A percentile compares a stretch with the other conserved stretches of the same genome.
phyloP scores from a whole-genome alignment of 75 land plant species.

The Larix kaempferi region DNA sequence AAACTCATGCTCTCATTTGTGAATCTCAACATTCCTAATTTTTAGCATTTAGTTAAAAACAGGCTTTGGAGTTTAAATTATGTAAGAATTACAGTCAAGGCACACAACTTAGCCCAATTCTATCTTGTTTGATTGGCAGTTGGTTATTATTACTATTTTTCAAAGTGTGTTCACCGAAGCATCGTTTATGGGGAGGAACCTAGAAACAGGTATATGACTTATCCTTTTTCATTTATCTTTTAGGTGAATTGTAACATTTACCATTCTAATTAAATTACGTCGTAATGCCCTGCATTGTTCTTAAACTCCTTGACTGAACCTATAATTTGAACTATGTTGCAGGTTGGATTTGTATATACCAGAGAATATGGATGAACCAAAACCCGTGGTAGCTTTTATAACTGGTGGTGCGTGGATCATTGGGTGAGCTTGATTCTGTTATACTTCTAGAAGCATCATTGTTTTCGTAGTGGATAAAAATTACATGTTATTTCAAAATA shows the following conservation, averaged over 20 bases:
- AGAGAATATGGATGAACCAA: constrained; percentile 44
- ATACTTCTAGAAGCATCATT: not conserved
- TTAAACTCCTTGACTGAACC: not conserved
- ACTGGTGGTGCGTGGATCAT: constrained; percentile 99
- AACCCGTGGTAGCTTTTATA: constrained; percentile 84
- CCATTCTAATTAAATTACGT: not conserved
- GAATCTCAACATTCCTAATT: too few relatives aligned
- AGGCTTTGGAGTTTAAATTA: not conserved
- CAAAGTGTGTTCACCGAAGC: constrained; percentile 69
- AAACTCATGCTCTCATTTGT: not conserved
- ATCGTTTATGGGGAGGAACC: constrained; percentile 88
- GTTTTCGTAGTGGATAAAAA: not conserved
- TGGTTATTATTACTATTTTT: constrained; percentile 82
- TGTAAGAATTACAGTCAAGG: not conserved
- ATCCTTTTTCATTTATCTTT: not conserved
- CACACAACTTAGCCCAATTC: constrained; percentile 2
- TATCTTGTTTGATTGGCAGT: constrained; percentile 43
- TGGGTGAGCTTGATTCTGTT: constrained; percentile 55
- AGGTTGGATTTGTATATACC: constrained; percentile 96
- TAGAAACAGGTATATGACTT: constrained; percentile 75
- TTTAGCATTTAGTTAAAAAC: not conserved
- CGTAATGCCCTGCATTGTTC: not conserved
- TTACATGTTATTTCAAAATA: not conserved
- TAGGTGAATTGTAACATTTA: not conserved
- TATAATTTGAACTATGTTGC: constrained; percentile 7